Conservation (phyloP, 768 basidiomycete genomes). For the Rhizopogon vesiculosus region DNA sequence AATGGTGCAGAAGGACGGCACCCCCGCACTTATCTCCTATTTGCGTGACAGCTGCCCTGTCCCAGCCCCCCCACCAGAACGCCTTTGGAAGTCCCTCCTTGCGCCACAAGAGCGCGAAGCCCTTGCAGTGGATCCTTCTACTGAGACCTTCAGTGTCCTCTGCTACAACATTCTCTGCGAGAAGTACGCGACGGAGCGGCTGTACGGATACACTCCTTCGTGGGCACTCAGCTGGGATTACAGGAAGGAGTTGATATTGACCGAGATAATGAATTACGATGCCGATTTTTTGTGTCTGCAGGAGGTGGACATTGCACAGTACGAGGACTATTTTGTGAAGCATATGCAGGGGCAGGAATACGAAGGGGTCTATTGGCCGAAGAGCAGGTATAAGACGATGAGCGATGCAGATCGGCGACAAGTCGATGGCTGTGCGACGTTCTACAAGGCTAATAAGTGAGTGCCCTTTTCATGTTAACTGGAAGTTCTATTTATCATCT, state of each 20-base stretch:
- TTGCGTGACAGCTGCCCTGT: conserved; percentile 93
- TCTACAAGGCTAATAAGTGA: conserved; percentile 87
- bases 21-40: conserved; percentile 77
- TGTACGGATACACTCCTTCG: conserved; percentile 94
- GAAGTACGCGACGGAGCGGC: conserved; percentile 76
- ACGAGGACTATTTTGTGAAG: conserved; percentile 85
- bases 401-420: conserved; percentile 74
- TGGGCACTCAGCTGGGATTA: conserved; percentile 98
- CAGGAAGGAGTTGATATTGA: conserved; percentile 81
- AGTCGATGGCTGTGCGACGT: conserved; percentile 96
- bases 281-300: conserved; percentile 93
- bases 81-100: conserved; percentile 68
- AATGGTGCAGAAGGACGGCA: conserved; percentile 94
- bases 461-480: conserved; percentile 25
- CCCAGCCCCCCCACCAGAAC: conserved; percentile 74
- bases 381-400: conserved; percentile 93
- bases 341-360: conserved; percentile 73
- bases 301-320: conserved; percentile 91
- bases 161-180: conserved; percentile 96
- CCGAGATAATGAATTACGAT: conserved; percentile 75
- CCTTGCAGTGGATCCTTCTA: conserved; percentile 53
- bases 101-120: conserved; percentile 55
- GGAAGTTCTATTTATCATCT: neutral
- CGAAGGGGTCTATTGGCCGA: conserved; percentile 88
- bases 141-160: conserved; percentile 77